Conservation (phyloP, 257 asterid genomes). For the Nicotiana otophora region DNA sequence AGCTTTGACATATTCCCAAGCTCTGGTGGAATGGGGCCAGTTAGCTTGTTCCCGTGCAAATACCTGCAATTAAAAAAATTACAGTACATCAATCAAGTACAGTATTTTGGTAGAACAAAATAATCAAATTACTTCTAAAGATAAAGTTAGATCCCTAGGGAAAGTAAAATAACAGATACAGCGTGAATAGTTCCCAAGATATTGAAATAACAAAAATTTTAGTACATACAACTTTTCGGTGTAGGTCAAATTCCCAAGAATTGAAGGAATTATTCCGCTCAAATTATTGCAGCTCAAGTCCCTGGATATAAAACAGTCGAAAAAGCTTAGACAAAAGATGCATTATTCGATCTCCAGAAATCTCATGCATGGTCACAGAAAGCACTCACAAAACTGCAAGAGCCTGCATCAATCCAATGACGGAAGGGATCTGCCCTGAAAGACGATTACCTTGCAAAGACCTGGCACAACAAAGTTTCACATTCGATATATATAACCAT, state of each 20-base stretch:
- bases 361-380: background rate
- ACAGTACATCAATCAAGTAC: background rate
- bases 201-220: background rate
- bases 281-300: conserved; percentile 83
- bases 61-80: conserved; percentile 37
- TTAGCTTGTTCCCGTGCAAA: conserved; percentile 82
- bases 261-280: conserved; percentile 84
- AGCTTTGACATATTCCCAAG: conserved; percentile 97
- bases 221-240: conserved; percentile 81
- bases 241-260: conserved; percentile 86
- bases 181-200: background rate
- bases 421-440: conserved; percentile 80
- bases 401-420: conserved; percentile 97
- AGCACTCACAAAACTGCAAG: conserved; percentile 87
- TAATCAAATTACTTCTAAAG: background rate
- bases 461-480: conserved; percentile 14
- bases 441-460: conserved; percentile 62
- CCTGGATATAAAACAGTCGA: conserved; percentile 24
- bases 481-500: background rate
- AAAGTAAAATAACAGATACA: background rate
- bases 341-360: background rate
- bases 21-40: conserved; percentile 86
- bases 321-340: background rate
- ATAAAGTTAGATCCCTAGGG: background rate
- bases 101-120: background rate